These are phyloP conservation scores for Zea luxurians DNA, from an alignment of 176 grass and related monocot species.

Conservation along the genomic window DNA sequence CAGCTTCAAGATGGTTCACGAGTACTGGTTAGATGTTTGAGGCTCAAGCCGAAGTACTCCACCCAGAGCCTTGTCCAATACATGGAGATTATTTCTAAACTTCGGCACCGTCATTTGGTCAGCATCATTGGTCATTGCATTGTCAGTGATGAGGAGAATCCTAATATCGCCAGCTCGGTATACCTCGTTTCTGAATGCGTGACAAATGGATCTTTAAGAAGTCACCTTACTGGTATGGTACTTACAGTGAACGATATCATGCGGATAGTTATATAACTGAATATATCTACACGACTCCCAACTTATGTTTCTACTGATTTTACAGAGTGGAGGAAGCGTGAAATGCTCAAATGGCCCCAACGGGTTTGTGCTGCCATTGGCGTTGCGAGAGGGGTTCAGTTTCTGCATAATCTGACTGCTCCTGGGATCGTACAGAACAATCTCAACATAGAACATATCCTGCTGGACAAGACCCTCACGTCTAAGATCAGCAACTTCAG, in stretches of 20 bases:
- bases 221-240: constrained; percentile 86
- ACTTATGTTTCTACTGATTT: constrained; percentile 4
- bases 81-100: constrained; percentile 74
- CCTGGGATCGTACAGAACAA: constrained; percentile 68
- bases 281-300: background rate
- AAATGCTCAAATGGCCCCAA: constrained; percentile 91
- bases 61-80: constrained; percentile 61
- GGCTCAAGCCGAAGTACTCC: constrained; percentile 69
- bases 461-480: constrained; percentile 88
- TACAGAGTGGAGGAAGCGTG: constrained; percentile 75
- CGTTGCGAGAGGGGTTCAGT: constrained; percentile 79
- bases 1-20: constrained; percentile 74
- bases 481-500: constrained; percentile 77
- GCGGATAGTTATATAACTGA: background rate
- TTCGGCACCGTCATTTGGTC: constrained; percentile 83
- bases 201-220: constrained; percentile 73
- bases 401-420: constrained; percentile 71
- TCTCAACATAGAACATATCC: constrained; percentile 66
- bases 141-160: constrained; percentile 47
- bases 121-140: constrained; percentile 82
- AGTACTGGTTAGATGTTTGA: constrained; percentile 65
- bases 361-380: constrained; percentile 74
- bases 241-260: background rate
- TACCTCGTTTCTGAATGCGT: constrained; percentile 71
- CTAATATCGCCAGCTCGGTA: constrained; percentile 40